Conservation (phyloP, 345 rosid genomes). For the Raphanus sativus region DNA sequence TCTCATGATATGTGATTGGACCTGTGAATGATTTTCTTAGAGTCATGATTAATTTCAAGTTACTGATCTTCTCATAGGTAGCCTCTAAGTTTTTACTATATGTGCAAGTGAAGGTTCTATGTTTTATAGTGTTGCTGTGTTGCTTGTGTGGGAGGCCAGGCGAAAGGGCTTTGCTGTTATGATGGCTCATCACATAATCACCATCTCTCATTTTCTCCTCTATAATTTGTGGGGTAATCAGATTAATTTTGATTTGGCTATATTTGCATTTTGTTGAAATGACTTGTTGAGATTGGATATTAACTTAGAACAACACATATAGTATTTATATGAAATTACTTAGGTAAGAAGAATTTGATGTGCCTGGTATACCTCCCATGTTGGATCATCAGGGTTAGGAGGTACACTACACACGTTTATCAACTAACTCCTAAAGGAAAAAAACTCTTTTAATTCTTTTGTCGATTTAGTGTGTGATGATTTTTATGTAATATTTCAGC, state of each 20-base stretch:
- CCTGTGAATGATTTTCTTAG: too few relatives aligned
- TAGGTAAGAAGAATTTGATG: conserved; percentile 26
- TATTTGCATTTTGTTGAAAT: not conserved
- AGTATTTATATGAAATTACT: not conserved
- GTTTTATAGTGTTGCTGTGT: conserved; percentile 69
- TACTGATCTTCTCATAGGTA: conserved; percentile 44
- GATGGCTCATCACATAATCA: conserved; percentile 95
- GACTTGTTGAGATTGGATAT: not conserved
- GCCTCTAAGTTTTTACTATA: conserved; percentile 60
- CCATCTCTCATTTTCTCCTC: conserved; percentile 77
- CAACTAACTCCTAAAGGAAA: not conserved
- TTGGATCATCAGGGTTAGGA: conserved; percentile 57
- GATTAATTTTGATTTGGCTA: not conserved
- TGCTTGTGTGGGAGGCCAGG: conserved; percentile 81
- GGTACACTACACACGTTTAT: conserved; percentile 39
- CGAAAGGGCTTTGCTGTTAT: conserved; percentile 84
- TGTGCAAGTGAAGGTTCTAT: conserved; percentile 93
- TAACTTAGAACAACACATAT: not conserved
- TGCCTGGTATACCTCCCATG: conserved; percentile 44
- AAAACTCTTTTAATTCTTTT: not conserved
- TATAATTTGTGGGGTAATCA: conserved; percentile 62
- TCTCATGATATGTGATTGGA: not conserved
- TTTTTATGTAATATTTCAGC: conserved; percentile 2
- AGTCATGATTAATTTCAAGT: too few relatives aligned
- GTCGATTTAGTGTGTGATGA: not conserved